Percentiles rank a stretch among this genome's conserved stretches.
These are phyloP conservation scores for Alternaria gansuensis DNA, from an alignment of 2,329 filamentous ascomycete genomes.

Conservation along the genomic window DNA sequence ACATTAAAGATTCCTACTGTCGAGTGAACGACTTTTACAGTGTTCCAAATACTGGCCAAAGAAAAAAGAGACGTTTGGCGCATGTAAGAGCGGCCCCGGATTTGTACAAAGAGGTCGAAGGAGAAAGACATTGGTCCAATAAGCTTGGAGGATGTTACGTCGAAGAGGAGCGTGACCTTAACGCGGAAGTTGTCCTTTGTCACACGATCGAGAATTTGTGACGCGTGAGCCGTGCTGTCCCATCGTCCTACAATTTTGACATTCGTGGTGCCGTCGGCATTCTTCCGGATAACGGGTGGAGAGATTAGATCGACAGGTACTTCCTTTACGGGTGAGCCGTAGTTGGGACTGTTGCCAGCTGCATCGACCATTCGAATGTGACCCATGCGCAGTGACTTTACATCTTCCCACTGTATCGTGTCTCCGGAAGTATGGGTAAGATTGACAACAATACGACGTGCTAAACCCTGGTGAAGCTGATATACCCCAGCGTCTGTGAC, in stretches of 20 bases:
- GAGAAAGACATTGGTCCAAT: constrained; percentile 89
- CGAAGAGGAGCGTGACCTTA: constrained; percentile 86
- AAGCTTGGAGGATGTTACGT: constrained; percentile 82
- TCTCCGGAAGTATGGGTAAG: constrained; percentile 93
- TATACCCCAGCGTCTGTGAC: constrained; percentile 89
- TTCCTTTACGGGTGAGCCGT: constrained; percentile 74
- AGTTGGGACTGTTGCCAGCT: constrained; percentile 82
- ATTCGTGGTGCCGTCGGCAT: constrained; percentile 88
- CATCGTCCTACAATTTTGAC: constrained; percentile 91
- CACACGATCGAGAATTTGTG: constrained; percentile 89
- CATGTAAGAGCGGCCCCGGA: constrained; percentile 83
- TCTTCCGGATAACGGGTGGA: constrained; percentile 80
- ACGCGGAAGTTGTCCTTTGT: constrained; percentile 94
- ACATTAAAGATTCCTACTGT: constrained; percentile 87
- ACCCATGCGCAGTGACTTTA: constrained; percentile 78
- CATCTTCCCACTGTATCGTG: constrained; percentile 85
- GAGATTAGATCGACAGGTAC: constrained; percentile 79
- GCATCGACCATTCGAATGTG: constrained; percentile 84
- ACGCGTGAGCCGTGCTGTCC: constrained; percentile 94
- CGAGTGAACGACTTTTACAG: constrained; percentile 84
- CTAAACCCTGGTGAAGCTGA: constrained; percentile 93
- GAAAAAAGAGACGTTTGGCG: constrained; percentile 84
- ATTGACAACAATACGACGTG: constrained; percentile 85
- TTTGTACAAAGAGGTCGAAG: constrained; percentile 81
- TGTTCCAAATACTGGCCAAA: constrained; percentile 85